phyloP scores from a whole-genome alignment of 1,284 basidiomycete species.

The Irpex sp. region DNA sequence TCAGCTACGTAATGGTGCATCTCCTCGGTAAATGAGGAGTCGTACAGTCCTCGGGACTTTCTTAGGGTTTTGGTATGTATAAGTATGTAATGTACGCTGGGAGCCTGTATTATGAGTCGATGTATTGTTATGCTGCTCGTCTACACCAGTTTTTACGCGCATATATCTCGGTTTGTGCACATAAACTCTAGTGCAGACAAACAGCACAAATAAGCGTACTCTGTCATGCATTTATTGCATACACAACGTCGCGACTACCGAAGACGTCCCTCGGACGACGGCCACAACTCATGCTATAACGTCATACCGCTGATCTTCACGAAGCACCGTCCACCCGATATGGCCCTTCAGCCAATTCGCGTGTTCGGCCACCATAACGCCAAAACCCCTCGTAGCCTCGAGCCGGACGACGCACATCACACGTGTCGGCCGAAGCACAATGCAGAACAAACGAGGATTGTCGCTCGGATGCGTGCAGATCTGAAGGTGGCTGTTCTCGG shows the following conservation, averaged over 20 bases:
- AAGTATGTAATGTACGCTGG: too few species aligned
- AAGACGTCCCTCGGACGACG: too few species aligned
- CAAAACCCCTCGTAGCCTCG: neutral
- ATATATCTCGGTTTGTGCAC: too few species aligned
- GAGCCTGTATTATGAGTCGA: too few species aligned
- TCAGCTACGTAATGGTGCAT: neutral
- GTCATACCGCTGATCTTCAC: neutral
- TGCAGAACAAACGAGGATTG: constrained; percentile 1
- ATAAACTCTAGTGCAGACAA: too few species aligned
- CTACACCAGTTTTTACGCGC: too few species aligned
- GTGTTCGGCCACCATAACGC: neutral
- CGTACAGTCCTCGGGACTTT: neutral
- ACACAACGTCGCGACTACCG: too few species aligned
- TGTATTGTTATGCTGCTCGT: too few species aligned
- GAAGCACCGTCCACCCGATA: neutral
- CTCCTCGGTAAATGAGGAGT: neutral
- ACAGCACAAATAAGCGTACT: too few species aligned
- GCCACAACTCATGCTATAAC: too few species aligned
- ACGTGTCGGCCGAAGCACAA: neutral
- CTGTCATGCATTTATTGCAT: too few species aligned
- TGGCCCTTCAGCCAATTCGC: neutral
- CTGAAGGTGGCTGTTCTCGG: neutral
- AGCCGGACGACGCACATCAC: neutral
- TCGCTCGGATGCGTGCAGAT: neutral
- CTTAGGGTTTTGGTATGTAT: too few species aligned